Conservation (phyloP, 1,284 basidiomycete genomes). For the Phylloboletellus chloephorus region DNA sequence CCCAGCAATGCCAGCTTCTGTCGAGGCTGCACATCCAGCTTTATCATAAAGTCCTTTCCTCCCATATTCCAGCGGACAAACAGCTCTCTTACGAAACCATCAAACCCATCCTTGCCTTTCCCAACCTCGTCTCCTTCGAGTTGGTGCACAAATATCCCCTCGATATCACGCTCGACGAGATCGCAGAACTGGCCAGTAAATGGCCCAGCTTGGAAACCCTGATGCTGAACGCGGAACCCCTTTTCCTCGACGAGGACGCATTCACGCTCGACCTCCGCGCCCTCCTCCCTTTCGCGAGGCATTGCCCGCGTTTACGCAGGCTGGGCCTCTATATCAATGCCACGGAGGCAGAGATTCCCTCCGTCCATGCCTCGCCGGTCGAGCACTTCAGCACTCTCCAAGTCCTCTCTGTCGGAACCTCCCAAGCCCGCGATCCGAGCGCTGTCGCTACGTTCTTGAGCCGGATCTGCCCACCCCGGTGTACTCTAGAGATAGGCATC, state of each 20-base stretch:
- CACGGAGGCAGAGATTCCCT: conserved; percentile 8
- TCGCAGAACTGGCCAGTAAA: conserved; percentile 46
- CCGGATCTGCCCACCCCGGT: conserved; percentile 40
- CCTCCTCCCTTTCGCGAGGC: conserved; percentile 46
- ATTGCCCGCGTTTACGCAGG: conserved; percentile 46
- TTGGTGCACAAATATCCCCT: conserved; percentile 50
- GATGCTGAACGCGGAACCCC: conserved; percentile 48
- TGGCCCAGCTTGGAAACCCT: conserved; percentile 47
- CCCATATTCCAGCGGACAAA: conserved; percentile 22
- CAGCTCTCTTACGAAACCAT: conserved; percentile 44
- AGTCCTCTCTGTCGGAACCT: conserved; percentile 45
- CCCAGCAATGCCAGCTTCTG: conserved; percentile 44
- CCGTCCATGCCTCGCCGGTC: conserved; percentile 33
- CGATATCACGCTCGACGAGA: conserved; percentile 39
- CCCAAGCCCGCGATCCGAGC: conserved; percentile 38
- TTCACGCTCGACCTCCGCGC: conserved; percentile 45
- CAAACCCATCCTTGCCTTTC: conserved; percentile 43
- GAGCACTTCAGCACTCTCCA: conserved; percentile 37
- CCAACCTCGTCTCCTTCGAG: conserved; percentile 45
- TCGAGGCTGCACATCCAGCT: conserved; percentile 39
- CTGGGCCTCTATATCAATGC: conserved; percentile 51
- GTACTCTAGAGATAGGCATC: conserved; percentile 38
- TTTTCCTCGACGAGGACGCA: conserved; percentile 30
- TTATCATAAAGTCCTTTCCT: conserved; percentile 18
- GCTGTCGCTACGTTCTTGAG: conserved; percentile 51